These are phyloP conservation scores for Haplosporangium gracile DNA, from an alignment of 192 early-diverging fungal genomes.

Conservation along the genomic window DNA sequence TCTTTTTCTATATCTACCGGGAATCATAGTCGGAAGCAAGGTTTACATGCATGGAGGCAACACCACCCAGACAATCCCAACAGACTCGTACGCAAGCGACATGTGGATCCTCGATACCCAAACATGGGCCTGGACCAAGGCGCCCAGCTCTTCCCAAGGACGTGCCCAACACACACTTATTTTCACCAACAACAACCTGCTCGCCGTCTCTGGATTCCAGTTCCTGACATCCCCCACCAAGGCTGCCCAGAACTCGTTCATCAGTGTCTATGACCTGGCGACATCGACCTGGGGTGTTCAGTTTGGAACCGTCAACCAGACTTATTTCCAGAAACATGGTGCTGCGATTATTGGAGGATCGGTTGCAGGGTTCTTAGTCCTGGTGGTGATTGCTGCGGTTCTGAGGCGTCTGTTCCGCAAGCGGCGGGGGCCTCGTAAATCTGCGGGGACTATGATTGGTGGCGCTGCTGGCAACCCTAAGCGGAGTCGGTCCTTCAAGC, in stretches of 20 bases:
- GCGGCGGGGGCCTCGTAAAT: neutral
- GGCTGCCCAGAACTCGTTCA: slow-evolving; percentile 23
- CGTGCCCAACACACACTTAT: slow-evolving; percentile 35
- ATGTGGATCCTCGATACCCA: slow-evolving; percentile 37
- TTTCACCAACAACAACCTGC: slow-evolving; percentile 9
- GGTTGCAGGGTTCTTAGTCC: slow-evolving; percentile 10
- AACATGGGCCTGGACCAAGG: slow-evolving; percentile 32
- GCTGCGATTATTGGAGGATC: slow-evolving; percentile 31
- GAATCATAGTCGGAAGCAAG: slow-evolving; percentile 22
- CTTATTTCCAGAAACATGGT: slow-evolving; percentile 27
- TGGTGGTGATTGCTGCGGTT: slow-evolving; percentile 24
- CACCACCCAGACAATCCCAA: slow-evolving; percentile 37
- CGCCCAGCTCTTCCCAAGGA: slow-evolving; percentile 5
- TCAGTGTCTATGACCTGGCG: slow-evolving; percentile 23
- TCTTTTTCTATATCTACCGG: neutral
- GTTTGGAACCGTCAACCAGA: slow-evolving; percentile 28
- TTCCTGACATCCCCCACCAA: slow-evolving; percentile 18
- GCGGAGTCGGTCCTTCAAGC: slow-evolving; percentile 20
- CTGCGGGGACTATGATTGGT: neutral
- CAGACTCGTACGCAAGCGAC: slow-evolving; percentile 26
- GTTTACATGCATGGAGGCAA: slow-evolving; percentile 56
- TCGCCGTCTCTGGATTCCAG: slow-evolving; percentile 44
- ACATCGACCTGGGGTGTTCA: slow-evolving; percentile 29
- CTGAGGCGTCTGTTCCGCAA: slow-evolving; percentile 8
- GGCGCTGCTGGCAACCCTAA: neutral